Evolutionary conservation across 495 filamentous ascomycete species (phyloP), one percentile per base, ranked within the genome.

Genomic region (Neurospora sp.): DNA sequence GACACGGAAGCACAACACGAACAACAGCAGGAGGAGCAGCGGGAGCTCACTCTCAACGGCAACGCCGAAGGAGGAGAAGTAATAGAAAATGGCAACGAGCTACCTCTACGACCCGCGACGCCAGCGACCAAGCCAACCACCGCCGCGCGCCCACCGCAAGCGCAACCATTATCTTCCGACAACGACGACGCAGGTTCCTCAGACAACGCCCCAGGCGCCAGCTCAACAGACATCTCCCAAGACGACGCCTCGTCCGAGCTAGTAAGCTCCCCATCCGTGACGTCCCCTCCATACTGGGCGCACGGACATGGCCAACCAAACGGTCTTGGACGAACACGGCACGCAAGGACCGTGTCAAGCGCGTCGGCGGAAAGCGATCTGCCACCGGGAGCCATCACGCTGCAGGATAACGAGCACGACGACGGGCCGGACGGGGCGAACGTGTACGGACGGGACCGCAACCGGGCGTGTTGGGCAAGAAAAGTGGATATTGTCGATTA

Each of bases 391-490:
- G 85, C 82, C 38, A 89, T 89, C 70, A 85, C 81, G 17, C 76
- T 89, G 68, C 83, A 82, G 48, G 87, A 89, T 73, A 88, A 88
- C 78, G 84, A 86, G 72, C 82, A 75, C 31, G 81, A 80, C 71
- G 81, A 80, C 16, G 77, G 75, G 17, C 80, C 81, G 40, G 81
- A 74, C 35, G 73, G 74, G n/a, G 72, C 74, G 69, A 76, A 79
- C 44, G 35, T 75, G 16, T 74, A 75, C 42, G 79, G 78, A n/a
- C 78, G 77, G 5, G 78, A 84, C 48, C 82, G 84, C 68, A 87
- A 86, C 71, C 81, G 82, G 38, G 85, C 86, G 12, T 88, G 87
- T 76, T 89, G 87, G 87, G 87, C 87, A 39, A 84, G 81, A 77
- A 86, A 85, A 74, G 87, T 87, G 35, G 77, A 84, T 76, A 82